Base-by-base conservation (phyloP, 257 asterid genomes). In the Primulina huaijiensis region DNA sequence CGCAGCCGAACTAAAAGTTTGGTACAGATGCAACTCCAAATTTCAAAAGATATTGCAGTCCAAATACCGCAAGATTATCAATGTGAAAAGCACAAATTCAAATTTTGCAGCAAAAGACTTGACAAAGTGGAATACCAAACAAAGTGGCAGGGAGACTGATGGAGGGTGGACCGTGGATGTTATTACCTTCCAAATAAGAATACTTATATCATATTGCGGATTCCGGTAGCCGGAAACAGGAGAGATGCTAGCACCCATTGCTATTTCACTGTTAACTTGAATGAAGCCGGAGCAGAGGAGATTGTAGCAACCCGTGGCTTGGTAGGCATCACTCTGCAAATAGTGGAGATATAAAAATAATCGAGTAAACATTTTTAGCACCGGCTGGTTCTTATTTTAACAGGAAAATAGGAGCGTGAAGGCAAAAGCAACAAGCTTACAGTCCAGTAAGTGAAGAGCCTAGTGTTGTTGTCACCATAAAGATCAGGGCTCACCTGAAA, bases 221-320 rank as follows among this genome's bases (percentile, higher is more conserved):
- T 81, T 86, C 70, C 86, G 31, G 9, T 60, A 75, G 25, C 75
- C 86, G 8, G 97, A 92, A 67, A 92, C 93, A 3, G 97, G 97
- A 12, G 97, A 92, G 76, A 92, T 92, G 86, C 93, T 89, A n/a
- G 97, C 97, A 6, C 97, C 97, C 96, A 92, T 89, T 72, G 96
- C 97, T 66, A 92, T 82, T 38, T 85, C 93, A 63, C 85, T 89
- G 76, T 84, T 92, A 63, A 89, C 81, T 84, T 92, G 97, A 83
- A 92, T 89, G 83, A 92, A 92, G 50, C 97, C 97, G 1, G 95
- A 87, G 88, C 97, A 92, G 0, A 92, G 88, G 60, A 92, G 89
- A 72, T 92, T 92, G 85, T 92, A 92, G 90, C 97, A 92, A 33
- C 97, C 97, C 0, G 97, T 92, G 34, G 97, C 95, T 82, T 92